Evolutionary conservation across 441 rosid species (phyloP).

Genomic region (Omphalea diandra): DNA sequence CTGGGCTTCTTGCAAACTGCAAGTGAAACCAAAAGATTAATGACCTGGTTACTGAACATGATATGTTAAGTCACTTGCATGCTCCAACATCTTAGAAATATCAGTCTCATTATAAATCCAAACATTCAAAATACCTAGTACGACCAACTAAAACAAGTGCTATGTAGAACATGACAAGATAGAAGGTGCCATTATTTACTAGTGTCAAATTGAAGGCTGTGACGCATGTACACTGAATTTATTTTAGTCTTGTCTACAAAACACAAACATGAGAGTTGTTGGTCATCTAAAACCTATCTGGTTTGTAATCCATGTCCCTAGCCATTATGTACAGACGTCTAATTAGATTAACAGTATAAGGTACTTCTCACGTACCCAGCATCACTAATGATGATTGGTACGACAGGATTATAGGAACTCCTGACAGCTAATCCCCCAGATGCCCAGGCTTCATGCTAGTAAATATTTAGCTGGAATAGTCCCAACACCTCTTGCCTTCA

Average conservation of each 20-base stretch:
- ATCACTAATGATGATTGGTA: too few relatives aligned
- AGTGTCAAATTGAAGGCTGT: not conserved
- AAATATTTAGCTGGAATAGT: not conserved
- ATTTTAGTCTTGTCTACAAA: not conserved
- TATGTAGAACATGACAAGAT: not conserved
- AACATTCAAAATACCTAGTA: not conserved
- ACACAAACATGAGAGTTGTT: not conserved
- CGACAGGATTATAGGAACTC: too few relatives aligned
- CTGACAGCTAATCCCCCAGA: not conserved
- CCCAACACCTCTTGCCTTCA: too few relatives aligned
- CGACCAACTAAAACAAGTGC: not conserved
- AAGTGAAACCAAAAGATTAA: not conserved
- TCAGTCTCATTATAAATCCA: too few relatives aligned
- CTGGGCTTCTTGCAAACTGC: conserved; percentile 96
- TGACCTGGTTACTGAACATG: too few relatives aligned
- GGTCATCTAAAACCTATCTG: not conserved
- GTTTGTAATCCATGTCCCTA: not conserved
- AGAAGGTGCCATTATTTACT: not conserved
- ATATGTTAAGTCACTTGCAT: too few relatives aligned
- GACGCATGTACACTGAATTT: too few relatives aligned
- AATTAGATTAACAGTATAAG: not conserved
- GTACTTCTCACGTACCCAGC: not conserved
- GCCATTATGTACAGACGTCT: not conserved
- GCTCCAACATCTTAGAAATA: too few relatives aligned
- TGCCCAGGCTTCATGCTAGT: not conserved